Evolutionary conservation across 2,329 filamentous ascomycete species (phyloP), one percentile per base, ranked within the genome.

Genomic region (Didymellaceae sp.): DNA sequence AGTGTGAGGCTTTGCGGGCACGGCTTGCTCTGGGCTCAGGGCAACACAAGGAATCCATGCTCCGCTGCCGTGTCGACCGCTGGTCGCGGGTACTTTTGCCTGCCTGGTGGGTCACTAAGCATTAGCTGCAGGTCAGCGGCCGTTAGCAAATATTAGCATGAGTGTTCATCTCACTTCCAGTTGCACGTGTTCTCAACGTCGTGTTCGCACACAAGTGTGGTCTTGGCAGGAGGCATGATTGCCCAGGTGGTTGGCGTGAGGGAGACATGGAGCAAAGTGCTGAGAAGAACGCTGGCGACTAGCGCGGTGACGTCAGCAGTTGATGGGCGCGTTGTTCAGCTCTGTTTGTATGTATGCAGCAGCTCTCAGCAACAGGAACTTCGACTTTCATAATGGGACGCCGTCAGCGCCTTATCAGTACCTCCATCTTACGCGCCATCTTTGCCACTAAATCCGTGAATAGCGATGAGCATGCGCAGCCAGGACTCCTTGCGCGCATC

Each of bases 401-500:
- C 17, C 68, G 71, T 34, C 62, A 72, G 44, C 67, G 65, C 14
- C 59, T 70, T 3, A 71, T 74, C 48, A 72, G 70, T 47, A 66
- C 61, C 7, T 74, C 72, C 2, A 74, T 74, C 31, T 49, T 74
- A 7, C 60, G 64, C 28, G 72, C 72, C 18, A 69, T 74, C 30
- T 74, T 74, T 53, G 50, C 45, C 16, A 52, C 61, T 20, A 58
- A 59, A 21, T 44, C 58, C 10, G 47, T 57, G 13, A 46, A 43
- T 5, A 53, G 54, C 17, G 58, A 67, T 34, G 49, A 59, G 22
- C 51, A 58, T 20, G 64, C 61, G 46, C 59, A 38, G 5, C 65
- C 57, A 5, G 53, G 59, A 16, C 60, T 76, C 0, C 66, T 83
- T 16, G 71, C 73, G 17, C 75, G 76, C 32, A 71, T 83, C 32